Conservation (phyloP, 305 asterid species). For the Fraxinus nigra region DNA sequence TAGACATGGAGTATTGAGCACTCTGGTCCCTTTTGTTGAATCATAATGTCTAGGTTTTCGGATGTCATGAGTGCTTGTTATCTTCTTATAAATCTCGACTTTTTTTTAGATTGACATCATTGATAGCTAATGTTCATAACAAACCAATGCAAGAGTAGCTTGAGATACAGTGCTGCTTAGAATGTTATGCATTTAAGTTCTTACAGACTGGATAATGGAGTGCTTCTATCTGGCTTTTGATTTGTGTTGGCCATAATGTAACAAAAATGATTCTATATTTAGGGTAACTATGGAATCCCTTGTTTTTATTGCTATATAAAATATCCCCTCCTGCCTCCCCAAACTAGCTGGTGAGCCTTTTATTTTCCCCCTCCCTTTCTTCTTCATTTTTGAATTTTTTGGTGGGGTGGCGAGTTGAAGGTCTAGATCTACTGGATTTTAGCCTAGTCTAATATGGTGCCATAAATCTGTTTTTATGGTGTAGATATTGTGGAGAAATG, state of each 20-base stretch:
- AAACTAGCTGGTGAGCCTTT: background rate
- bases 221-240: background rate
- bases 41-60: background rate
- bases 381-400: background rate
- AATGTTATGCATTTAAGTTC: background rate
- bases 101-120: background rate
- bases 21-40: no score
- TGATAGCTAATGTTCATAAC: background rate
- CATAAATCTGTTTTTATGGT: background rate
- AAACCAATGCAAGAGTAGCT: background rate
- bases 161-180: background rate
- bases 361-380: background rate
- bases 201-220: background rate
- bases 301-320: background rate
- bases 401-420: background rate
- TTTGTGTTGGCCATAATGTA: background rate
- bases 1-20: background rate
- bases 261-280: background rate
- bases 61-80: background rate
- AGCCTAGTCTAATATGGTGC: background rate
- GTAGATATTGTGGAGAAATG: background rate
- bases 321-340: background rate
- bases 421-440: background rate
- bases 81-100: background rate
- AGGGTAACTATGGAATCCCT: background rate